Conservation (phyloP, 2,329 filamentous ascomycete genomes). For the Botrytis tulipae region DNA sequence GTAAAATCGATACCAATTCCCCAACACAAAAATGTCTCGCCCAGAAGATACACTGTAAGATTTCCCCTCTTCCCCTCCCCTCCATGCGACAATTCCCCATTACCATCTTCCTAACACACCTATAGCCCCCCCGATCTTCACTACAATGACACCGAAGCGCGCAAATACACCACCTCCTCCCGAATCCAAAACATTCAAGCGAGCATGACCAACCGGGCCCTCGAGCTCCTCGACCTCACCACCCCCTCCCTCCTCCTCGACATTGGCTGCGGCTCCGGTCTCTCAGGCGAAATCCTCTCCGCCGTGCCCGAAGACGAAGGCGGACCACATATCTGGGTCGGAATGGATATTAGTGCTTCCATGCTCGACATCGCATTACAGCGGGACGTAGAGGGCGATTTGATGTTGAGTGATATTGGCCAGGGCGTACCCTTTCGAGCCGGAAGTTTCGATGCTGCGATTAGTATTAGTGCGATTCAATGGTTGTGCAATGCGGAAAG, state of each 20-base stretch:
- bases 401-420: constrained; percentile 92
- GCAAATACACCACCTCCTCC: constrained; percentile 95
- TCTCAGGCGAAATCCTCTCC: constrained; percentile 91
- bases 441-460: constrained; percentile 89
- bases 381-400: constrained; percentile 85
- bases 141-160: constrained; percentile 93
- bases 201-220: constrained; percentile 88
- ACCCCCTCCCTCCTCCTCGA: constrained; percentile 87
- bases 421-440: constrained; percentile 93
- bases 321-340: constrained; percentile 92
- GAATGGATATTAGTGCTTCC: constrained; percentile 91
- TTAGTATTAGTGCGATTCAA: constrained; percentile 94
- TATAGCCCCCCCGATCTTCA: constrained; percentile 87
- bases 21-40: constrained; percentile 73
- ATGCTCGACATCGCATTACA: constrained; percentile 97
- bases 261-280: constrained; percentile 91
- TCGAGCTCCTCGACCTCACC: constrained; percentile 81
- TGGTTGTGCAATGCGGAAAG: constrained; percentile 97
- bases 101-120: background rate
- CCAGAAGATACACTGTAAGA: constrained; percentile 89
- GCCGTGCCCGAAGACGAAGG: constrained; percentile 66
- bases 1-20: background rate
- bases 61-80: constrained; percentile 20
- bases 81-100: constrained; percentile 26
- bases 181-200: constrained; percentile 96